phyloP scores from a whole-genome alignment of 371 early-diverging fungal species.

The Actinomortierella wolfii region DNA sequence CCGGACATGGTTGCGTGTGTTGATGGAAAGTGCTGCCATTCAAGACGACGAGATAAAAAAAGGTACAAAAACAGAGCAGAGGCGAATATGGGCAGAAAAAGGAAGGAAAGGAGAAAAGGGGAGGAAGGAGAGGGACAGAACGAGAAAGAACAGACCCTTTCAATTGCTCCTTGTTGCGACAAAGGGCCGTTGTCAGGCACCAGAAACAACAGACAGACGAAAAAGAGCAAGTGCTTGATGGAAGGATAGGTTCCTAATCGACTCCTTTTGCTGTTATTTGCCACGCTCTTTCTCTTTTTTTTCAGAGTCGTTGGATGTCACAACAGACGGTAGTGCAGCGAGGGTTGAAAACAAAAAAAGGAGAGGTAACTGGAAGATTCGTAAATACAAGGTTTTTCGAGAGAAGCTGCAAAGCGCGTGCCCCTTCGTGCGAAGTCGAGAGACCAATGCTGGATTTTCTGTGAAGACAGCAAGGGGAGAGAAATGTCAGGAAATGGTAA shows the following conservation, averaged over 20 bases:
- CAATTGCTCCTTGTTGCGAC: slow-evolving; percentile 1
- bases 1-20: slow-evolving; percentile 43
- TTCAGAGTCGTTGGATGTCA: neutral
- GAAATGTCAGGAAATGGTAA: too few species aligned
- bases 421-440: too few species aligned
- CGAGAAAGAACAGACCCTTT: neutral
- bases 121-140: too few species aligned
- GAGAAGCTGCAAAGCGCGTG: too few species aligned
- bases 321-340: neutral
- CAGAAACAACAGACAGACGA: too few species aligned
- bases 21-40: slow-evolving; percentile 31
- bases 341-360: neutral
- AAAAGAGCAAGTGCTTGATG: too few species aligned
- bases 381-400: neutral
- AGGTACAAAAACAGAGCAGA: neutral
- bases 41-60: neutral
- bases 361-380: neutral
- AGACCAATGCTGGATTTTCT: too few species aligned
- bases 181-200: slow-evolving; percentile 1
- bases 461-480: too few species aligned
- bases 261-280: neutral
- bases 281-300: neutral
- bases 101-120: neutral
- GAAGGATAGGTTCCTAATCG: too few species aligned
- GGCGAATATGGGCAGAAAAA: neutral